Evolutionary conservation across 2,329 filamentous ascomycete genomes (phyloP).

Genomic region (Huntiella abstrusa): DNA sequence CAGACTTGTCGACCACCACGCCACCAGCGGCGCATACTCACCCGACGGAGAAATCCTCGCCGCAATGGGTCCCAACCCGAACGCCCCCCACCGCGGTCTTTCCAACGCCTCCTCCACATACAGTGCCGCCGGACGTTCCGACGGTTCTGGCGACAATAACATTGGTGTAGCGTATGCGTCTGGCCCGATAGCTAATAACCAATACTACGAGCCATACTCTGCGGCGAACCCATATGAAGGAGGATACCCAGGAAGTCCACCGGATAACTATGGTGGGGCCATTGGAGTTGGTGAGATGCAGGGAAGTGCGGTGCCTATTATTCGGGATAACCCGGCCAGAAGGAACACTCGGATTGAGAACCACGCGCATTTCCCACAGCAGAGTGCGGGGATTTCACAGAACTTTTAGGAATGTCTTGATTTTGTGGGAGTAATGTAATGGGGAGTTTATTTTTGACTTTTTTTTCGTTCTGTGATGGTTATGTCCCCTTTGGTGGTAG

Average conservation of each 20-base stretch:
- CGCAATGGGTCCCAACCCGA: conserved; percentile 52
- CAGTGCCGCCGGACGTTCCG: conserved; percentile 61
- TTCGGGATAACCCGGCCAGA: conserved; percentile 79
- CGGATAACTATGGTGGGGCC: neutral
- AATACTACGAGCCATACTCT: conserved; percentile 23
- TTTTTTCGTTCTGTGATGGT: conserved; percentile 2
- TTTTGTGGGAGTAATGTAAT: neutral
- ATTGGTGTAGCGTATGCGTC: conserved; percentile 29
- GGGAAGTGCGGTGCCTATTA: conserved; percentile 38
- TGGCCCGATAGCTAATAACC: conserved; percentile 21
- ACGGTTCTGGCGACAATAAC: conserved; percentile 37
- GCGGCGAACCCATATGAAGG: conserved; percentile 9
- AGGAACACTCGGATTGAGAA: conserved; percentile 92
- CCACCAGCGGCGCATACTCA: conserved; percentile 26
- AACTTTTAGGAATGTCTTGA: conserved; percentile 53
- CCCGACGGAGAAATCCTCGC: conserved; percentile 70
- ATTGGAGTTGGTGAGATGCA: neutral
- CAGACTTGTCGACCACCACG: conserved; percentile 29
- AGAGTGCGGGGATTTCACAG: conserved; percentile 87
- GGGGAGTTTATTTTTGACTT: neutral
- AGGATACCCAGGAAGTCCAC: conserved; percentile 11
- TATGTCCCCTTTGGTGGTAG: neutral
- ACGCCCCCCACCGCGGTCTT: conserved; percentile 66
- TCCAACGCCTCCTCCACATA: conserved; percentile 96
- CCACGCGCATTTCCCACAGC: conserved; percentile 71